A percentile compares a stretch with the other conserved stretches of the same genome.
phyloP scores from a whole-genome alignment of 1,139 yeast genomes.

The Kodamaea plutei region DNA sequence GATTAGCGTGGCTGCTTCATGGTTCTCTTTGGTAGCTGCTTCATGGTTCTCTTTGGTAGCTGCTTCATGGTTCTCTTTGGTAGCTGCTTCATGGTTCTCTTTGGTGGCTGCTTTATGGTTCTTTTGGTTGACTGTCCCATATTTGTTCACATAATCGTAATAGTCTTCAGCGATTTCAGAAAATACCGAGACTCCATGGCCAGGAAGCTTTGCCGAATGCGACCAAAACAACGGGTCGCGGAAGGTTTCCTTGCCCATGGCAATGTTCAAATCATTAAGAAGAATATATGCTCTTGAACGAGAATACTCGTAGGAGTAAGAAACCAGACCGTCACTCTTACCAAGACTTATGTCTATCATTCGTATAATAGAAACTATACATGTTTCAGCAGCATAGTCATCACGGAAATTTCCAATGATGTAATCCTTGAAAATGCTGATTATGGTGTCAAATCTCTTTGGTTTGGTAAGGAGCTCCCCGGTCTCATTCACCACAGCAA shows the following conservation, averaged over 20 bases:
- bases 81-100: too few species aligned
- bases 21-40: too few species aligned
- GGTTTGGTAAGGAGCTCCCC: slow-evolving; percentile 17
- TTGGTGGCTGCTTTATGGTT: slow-evolving; percentile 1
- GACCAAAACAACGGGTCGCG: slow-evolving; percentile 51
- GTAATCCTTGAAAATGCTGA: slow-evolving; percentile 46
- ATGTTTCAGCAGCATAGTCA: slow-evolving; percentile 34
- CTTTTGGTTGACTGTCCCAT: slow-evolving; percentile 1
- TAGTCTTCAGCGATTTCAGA: slow-evolving; percentile 42
- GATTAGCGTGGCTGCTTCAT: too few species aligned
- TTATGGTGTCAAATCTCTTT: slow-evolving; percentile 26
- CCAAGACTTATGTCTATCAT: slow-evolving; percentile 23
- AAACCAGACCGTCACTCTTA: slow-evolving; percentile 6
- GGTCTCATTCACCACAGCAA: slow-evolving; percentile 15
- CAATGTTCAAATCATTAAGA: slow-evolving; percentile 24
- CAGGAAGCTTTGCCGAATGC: slow-evolving; percentile 38
- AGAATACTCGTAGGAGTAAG: slow-evolving; percentile 39
- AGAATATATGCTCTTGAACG: slow-evolving; percentile 47
- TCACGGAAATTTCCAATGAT: slow-evolving; percentile 45
- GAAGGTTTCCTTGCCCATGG: slow-evolving; percentile 12
- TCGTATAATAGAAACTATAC: slow-evolving; percentile 34
- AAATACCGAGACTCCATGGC: slow-evolving; percentile 31
- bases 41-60: too few species aligned
- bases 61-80: too few species aligned
- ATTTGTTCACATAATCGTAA: slow-evolving; percentile 27